Evolutionary conservation across 2,329 filamentous ascomycete species (phyloP), one percentile per base, ranked within the genome.

Genomic region (Aspergillus sp.): DNA sequence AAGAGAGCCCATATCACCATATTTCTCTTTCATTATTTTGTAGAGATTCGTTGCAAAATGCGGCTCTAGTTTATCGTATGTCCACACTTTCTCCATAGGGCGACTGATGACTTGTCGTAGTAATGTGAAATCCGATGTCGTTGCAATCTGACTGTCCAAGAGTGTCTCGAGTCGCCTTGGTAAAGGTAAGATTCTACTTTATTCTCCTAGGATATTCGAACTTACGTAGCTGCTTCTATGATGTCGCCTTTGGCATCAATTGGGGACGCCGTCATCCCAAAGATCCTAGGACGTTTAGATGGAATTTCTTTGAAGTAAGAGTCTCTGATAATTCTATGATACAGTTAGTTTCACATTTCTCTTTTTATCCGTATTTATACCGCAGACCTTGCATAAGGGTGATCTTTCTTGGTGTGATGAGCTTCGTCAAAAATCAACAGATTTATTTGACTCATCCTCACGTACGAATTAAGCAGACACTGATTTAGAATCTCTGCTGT

Each of bases 191-290:
- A 13, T 33, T 12, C 6, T 34, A 11, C 40, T 12, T 13, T 31
- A 11, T 10, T 19, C 37, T 11, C 27, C 6, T 7, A 27, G 28
- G 33, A 27, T 12, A 19, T 31, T 7, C 30, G 37, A 28, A 48
- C 61, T 49, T 66, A 75, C 47, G 71, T 70, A 0, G 88, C 86
- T 32, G 87, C 88, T 47, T 80, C 73, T 11, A 75, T 72, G 27
- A 95, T 77, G 51, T 95, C 83, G 0, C 79, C 78, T 57, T 88
- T 86, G 0, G 88, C 82, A 67, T 97, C 90, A 3, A 96, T 85
- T 0, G 93, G 93, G 0, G 93, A 97, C 6, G 93, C 93, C 1
- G 93, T 98, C 91, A 97, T 96, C 27, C 91, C 91, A 52, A 98
- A 86, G 13, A 98, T 83, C 32, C 83, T 85, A 4, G 93, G 93